Evolutionary conservation across 805 yeast genomes (phyloP).

Genomic region (Candida jianshihensis): DNA sequence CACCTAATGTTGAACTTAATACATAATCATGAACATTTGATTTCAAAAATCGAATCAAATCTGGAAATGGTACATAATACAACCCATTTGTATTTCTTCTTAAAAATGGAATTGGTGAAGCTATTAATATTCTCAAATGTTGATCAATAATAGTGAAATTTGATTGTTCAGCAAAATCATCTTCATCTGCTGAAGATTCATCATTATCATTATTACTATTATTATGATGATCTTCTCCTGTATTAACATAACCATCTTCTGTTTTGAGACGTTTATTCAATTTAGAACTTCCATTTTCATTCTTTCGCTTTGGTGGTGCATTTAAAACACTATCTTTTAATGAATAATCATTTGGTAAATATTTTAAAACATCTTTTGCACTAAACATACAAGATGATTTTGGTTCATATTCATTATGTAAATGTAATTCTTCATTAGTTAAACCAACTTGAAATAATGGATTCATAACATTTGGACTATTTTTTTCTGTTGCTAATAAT

Average conservation of each 20-base stretch:
- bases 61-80: constrained; percentile 57
- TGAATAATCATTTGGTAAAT: constrained; percentile 35
- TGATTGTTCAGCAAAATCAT: constrained; percentile 25
- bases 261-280: constrained; percentile 34
- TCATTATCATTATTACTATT: constrained; percentile 20
- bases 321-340: constrained; percentile 39
- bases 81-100: constrained; percentile 47
- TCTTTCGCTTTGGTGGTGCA: constrained; percentile 29
- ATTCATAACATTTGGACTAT: constrained; percentile 35
- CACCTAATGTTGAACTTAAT: constrained; percentile 55
- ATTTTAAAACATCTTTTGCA: constrained; percentile 36
- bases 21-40: constrained; percentile 48
- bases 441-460: constrained; percentile 42
- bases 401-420: constrained; percentile 24
- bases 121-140: constrained; percentile 64
- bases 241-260: constrained; percentile 29
- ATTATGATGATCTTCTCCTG: constrained; percentile 20
- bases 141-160: constrained; percentile 36
- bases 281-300: constrained; percentile 18
- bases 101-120: constrained; percentile 53
- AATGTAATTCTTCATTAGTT: constrained; percentile 38
- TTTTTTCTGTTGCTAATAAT: constrained; percentile 51
- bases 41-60: constrained; percentile 39
- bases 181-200: too few relatives aligned
- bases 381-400: constrained; percentile 27